A percentile compares a stretch with the other conserved stretches of the same genome.
These are phyloP conservation scores for Adansonia gregorii DNA, from an alignment of 441 rosid species.

Conservation along the genomic window DNA sequence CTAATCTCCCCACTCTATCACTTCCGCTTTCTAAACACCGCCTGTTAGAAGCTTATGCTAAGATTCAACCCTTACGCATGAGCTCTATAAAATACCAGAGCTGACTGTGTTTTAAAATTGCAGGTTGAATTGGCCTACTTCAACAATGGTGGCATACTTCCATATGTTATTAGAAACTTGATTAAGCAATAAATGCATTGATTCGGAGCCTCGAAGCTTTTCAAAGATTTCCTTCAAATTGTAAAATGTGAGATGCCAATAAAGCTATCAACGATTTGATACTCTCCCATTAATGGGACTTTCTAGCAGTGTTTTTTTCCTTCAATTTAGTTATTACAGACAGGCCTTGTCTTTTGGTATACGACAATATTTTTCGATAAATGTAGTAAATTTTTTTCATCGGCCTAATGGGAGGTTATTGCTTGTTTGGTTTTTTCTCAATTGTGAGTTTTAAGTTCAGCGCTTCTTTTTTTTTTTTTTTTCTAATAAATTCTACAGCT, in stretches of 20 bases:
- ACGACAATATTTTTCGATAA: conserved; percentile 2
- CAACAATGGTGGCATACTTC: conserved; percentile 90
- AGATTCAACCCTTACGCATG: neutral
- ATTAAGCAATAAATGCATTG: conserved; percentile 44
- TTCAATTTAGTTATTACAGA: neutral
- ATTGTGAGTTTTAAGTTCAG: neutral
- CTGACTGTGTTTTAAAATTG: conserved; percentile 18
- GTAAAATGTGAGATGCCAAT: conserved; percentile 38
- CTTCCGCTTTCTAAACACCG: neutral
- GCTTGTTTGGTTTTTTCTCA: neutral
- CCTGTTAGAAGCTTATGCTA: neutral
- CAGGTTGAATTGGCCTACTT: conserved; percentile 96
- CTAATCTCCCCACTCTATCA: neutral
- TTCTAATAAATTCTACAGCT: too few species aligned
- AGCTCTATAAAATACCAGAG: neutral
- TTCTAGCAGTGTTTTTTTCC: neutral
- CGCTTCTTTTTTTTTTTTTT: too few species aligned
- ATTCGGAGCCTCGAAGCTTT: neutral
- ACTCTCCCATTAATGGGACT: conserved; percentile 4
- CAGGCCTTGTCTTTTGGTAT: neutral
- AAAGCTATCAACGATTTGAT: conserved; percentile 38
- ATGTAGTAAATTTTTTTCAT: neutral
- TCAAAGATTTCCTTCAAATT: conserved; percentile 20
- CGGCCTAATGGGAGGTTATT: neutral
- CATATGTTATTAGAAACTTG: conserved; percentile 80